A percentile compares a stretch with the other conserved stretches of the same genome.
Conservation (phyloP, 176 grass and related monocot species). For the Raddia guianensis region DNA sequence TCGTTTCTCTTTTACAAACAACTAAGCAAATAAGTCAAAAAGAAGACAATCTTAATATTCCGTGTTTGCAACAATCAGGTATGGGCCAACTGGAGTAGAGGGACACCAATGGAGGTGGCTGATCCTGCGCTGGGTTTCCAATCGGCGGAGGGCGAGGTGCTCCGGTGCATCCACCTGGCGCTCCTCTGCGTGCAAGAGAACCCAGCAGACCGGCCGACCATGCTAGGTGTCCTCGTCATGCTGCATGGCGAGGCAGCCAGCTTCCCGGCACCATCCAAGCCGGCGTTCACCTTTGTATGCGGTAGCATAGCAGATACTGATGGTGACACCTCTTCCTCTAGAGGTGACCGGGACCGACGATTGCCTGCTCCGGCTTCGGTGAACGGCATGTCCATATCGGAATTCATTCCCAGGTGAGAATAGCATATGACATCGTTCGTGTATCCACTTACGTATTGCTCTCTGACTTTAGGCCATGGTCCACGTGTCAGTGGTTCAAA, state of each 20-base stretch:
- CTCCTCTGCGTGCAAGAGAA: slow-evolving; percentile 40
- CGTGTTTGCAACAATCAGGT: background rate
- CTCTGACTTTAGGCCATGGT: too few species aligned
- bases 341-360: background rate
- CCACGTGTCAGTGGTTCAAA: too few species aligned
- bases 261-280: slow-evolving; percentile 21
- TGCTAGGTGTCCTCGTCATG: slow-evolving; percentile 37
- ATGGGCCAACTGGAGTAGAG: slow-evolving; percentile 36
- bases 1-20: too few species aligned
- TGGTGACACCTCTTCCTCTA: too few species aligned
- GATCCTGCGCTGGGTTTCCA: slow-evolving; percentile 3
- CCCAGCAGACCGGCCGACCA: background rate
- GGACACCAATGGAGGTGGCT: background rate
- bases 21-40: too few species aligned
- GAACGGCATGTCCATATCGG: slow-evolving; percentile 1
- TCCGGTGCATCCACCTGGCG: slow-evolving; percentile 35
- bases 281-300: slow-evolving; percentile 20
- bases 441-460: too few species aligned
- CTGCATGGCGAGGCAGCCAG: background rate
- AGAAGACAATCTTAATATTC: too few species aligned
- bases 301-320: background rate
- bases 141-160: background rate
- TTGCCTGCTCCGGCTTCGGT: background rate
- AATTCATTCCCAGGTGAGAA: slow-evolving; percentile 21
- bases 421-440: background rate